Conservation (phyloP, 1,139 yeast genomes). For the Arxiozyma slooffiae region DNA sequence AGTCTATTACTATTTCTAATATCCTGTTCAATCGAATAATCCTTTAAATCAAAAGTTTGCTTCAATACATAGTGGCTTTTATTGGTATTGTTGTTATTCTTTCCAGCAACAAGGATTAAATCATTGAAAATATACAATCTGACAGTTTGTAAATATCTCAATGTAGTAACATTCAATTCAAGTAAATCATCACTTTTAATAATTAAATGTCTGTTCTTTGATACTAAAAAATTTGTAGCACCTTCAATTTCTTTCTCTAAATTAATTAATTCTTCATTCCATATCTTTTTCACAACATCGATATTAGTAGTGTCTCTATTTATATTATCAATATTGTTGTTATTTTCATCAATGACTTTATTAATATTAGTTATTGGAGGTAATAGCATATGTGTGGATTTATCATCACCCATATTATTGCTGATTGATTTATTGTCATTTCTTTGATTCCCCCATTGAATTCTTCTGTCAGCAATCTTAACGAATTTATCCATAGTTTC, state of each 20-base stretch:
- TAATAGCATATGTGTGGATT: constrained; percentile 7
- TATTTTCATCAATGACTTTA: not conserved
- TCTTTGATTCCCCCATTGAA: constrained; percentile 36
- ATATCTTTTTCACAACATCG: constrained; percentile 62
- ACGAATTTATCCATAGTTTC: constrained; percentile 57
- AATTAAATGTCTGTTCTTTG: constrained; percentile 61
- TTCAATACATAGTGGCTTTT: constrained; percentile 48
- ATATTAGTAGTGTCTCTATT: constrained; percentile 59
- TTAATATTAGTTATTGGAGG: constrained; percentile 16
- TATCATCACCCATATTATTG: constrained; percentile 5
- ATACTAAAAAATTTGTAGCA: constrained; percentile 58
- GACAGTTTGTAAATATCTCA: constrained; percentile 69
- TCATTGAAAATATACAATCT: constrained; percentile 75
- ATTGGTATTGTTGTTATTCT: constrained; percentile 29
- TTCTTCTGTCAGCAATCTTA: constrained; percentile 55
- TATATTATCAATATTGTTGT: constrained; percentile 7
- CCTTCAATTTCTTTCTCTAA: constrained; percentile 83
- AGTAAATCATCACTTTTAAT: constrained; percentile 80
- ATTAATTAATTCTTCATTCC: constrained; percentile 67
- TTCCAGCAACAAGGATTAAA: constrained; percentile 60
- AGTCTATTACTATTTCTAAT: constrained; percentile 19
- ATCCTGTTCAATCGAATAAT: constrained; percentile 39
- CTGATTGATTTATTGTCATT: constrained; percentile 4
- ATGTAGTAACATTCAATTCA: constrained; percentile 78
- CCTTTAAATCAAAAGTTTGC: constrained; percentile 70